Evolutionary conservation across 106 monocot genomes (phyloP).

Genomic region (Triglochin maritima): DNA sequence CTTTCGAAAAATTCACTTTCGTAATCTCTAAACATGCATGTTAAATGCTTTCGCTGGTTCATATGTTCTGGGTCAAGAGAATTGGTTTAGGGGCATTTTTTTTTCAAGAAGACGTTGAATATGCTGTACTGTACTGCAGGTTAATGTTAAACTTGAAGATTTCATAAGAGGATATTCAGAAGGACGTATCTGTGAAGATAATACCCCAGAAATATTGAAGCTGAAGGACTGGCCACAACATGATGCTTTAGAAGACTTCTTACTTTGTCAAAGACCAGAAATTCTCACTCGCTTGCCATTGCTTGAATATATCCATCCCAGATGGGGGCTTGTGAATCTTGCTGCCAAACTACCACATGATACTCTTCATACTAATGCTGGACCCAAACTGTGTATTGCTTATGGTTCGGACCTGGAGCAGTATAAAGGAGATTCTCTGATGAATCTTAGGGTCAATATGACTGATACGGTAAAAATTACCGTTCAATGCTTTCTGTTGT

Average conservation of each 20-base stretch:
- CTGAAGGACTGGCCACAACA: constrained; percentile 81
- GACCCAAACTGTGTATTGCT: constrained; percentile 57
- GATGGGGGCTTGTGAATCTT: constrained; percentile 86
- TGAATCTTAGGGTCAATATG: constrained; percentile 78
- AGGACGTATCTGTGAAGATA: constrained; percentile 28
- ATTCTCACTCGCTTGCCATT: constrained; percentile 75
- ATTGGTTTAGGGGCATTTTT: too few relatives aligned
- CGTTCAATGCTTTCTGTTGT: not conserved
- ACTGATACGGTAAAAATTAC: constrained; percentile 50
- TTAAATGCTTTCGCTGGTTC: too few relatives aligned
- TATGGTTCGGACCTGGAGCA: constrained; percentile 49
- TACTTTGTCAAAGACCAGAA: constrained; percentile 80
- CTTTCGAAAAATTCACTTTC: too few relatives aligned
- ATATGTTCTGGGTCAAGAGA: too few relatives aligned
- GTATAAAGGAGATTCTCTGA: constrained; percentile 39
- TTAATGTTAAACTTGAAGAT: constrained; percentile 62
- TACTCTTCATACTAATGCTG: constrained; percentile 49
- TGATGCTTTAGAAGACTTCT: constrained; percentile 66
- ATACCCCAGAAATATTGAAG: constrained; percentile 41
- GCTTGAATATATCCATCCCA: constrained; percentile 81
- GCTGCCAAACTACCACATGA: constrained; percentile 76
- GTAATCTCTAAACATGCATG: too few relatives aligned
- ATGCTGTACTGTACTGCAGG: constrained; percentile 17
- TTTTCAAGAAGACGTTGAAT: not conserved
- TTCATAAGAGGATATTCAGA: constrained; percentile 80